Evolutionary conservation across 1,139 yeast species (phyloP).

Genomic region (Hemisphaericaspora xylanilytica): DNA sequence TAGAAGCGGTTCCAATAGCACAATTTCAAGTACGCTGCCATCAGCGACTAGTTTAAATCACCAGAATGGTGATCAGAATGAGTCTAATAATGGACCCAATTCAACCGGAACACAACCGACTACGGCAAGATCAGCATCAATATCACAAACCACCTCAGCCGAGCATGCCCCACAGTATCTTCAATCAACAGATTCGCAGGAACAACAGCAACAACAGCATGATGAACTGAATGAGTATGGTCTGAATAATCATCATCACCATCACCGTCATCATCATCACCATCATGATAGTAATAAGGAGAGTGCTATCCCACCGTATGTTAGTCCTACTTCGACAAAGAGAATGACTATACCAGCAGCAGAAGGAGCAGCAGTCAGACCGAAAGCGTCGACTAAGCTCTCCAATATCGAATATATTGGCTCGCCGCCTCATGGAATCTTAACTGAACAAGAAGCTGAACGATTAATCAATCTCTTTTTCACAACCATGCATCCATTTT

Average conservation of each 20-base stretch:
- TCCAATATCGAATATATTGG: conserved; percentile 68
- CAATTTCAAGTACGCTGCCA: conserved; percentile 3
- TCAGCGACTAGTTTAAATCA: conserved; percentile 4
- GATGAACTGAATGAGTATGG: background rate
- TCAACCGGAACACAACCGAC: background rate
- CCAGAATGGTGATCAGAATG: background rate
- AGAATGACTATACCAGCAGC: conserved; percentile 33
- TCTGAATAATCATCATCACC: background rate
- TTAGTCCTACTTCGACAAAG: conserved; percentile 14
- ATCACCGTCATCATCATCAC: conserved; percentile 3
- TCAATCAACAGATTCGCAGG: too few relatives aligned
- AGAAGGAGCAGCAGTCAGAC: conserved; percentile 46
- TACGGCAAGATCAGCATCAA: background rate
- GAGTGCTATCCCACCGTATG: conserved; percentile 16
- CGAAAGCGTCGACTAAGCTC: conserved; percentile 50
- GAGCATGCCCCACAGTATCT: too few relatives aligned
- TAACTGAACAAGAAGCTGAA: conserved; percentile 68
- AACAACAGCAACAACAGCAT: background rate
- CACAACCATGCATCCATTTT: conserved; percentile 81
- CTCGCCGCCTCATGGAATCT: conserved; percentile 45
- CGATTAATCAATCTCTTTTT: conserved; percentile 65
- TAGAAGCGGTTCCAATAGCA: conserved; percentile 8
- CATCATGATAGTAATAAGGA: background rate
- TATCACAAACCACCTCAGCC: too few relatives aligned
- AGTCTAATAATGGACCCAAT: background rate